Base-by-base conservation (phyloP, 1,284 basidiomycete genomes). In the Tetrapyrgos nigripes region DNA sequence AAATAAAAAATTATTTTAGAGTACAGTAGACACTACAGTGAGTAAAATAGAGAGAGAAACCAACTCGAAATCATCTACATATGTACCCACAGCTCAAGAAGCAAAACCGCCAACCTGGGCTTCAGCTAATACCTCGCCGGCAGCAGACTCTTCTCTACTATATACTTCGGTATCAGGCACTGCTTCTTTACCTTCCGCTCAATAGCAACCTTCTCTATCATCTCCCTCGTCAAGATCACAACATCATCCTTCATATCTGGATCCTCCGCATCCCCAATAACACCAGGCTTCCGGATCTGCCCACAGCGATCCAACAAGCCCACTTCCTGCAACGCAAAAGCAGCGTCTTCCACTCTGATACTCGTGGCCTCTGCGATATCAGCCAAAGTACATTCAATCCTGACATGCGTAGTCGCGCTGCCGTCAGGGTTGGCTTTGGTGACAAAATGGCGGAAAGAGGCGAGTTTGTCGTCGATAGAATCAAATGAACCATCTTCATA, bases 281-380 rank as follows among this genome's bases (percentile, higher is more conserved):
- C 13, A 27, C 53, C 47, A 45, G 26, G 26, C 14, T 43, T 29
- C 19, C 23, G 29, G n/a, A 31, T 5, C 55, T 49, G 35, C 61
- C 52, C 45, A 51, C 76, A 74, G 43, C 79, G 75, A 51, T 73
- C 75, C 19, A 97, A 79, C 57, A 98, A 77, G 17, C 95, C 94
- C 54, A 92, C 89, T 70, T 97, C 94, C 55, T 91, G 88, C 55
- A 98, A 76, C 1, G 95, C 92, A 71, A 96, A 93, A 1, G 93
- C 90, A 0, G 90, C 86, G 70, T 98, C 96, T 62, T 98, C 95
- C 0, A 87, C 73, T 2, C 94, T 84, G 54, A 98, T 76, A 72
- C 93, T 89, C 44, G 93, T 94, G 13, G 92, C 92, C 11, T 81
- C 79, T 3, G 93, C 88, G 57, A 98, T 84, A 31, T 92, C 86